These are phyloP conservation scores for Starmerella lactis-condensi DNA, from an alignment of 805 yeast genomes.

Conservation along the genomic window DNA sequence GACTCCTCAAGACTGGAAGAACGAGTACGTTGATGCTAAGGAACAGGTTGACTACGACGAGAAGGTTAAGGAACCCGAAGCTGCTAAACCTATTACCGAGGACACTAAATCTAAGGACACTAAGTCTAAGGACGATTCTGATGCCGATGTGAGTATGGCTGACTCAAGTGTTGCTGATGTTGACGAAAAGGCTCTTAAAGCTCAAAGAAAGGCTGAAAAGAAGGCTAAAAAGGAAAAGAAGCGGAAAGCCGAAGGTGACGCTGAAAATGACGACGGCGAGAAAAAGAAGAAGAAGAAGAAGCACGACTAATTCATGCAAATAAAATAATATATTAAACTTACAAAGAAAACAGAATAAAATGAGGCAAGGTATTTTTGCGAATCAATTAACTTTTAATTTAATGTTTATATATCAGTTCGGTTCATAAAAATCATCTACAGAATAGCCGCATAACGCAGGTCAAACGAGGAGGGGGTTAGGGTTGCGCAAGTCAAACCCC, in stretches of 20 bases:
- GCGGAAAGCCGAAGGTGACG: conserved; percentile 8
- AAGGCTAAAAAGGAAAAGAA: conserved; percentile 2
- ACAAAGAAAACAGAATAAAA: too few relatives aligned
- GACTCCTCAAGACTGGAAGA: conserved; percentile 88
- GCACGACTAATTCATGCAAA: conserved; percentile 18
- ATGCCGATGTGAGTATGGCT: conserved; percentile 19
- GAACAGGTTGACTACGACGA: conserved; percentile 32
- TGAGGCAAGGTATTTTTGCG: too few relatives aligned
- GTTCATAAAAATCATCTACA: too few relatives aligned
- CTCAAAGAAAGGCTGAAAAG: conserved; percentile 3
- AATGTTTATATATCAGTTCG: too few relatives aligned
- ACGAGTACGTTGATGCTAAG: conserved; percentile 51
- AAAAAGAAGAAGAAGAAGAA: conserved; percentile 34
- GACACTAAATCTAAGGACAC: conserved; percentile 23
- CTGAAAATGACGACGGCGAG: conserved; percentile 13
- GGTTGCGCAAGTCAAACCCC: too few relatives aligned
- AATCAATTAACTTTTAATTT: too few relatives aligned
- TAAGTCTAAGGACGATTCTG: conserved; percentile 20
- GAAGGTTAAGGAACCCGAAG: conserved; percentile 25
- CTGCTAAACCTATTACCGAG: conserved; percentile 23
- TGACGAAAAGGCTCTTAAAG: neutral
- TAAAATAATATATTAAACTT: neutral
- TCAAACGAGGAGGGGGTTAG: too few relatives aligned
- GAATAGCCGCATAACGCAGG: too few relatives aligned
- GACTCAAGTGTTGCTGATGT: conserved; percentile 3